Percentiles rank a stretch among this genome's conserved stretches.
Evolutionary conservation across 106 monocot genomes (phyloP).

Genomic region (Dioscorea alata): DNA sequence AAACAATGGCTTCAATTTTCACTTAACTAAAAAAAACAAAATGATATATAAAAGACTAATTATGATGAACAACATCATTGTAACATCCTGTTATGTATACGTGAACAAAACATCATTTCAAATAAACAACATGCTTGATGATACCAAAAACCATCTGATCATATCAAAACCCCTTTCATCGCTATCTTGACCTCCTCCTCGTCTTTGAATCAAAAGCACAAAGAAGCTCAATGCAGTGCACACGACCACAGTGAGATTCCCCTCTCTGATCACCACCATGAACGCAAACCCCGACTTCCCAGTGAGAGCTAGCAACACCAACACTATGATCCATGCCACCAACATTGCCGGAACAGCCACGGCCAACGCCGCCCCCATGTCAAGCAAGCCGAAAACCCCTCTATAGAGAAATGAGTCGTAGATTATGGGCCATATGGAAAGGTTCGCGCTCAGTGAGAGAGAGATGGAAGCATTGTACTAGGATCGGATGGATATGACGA

Average conservation of each 20-base stretch:
- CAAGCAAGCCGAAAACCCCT: slow-evolving; percentile 63
- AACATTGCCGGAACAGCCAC: slow-evolving; percentile 73
- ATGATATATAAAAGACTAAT: no score
- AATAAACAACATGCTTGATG: no score
- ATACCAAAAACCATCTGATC: no score
- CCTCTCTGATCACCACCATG: slow-evolving; percentile 2
- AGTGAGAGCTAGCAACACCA: slow-evolving; percentile 68
- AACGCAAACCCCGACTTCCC: slow-evolving; percentile 26
- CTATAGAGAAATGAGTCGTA: slow-evolving; percentile 66
- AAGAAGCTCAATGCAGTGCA: slow-evolving; percentile 15
- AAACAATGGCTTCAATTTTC: no score
- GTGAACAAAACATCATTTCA: no score
- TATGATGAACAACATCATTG: no score
- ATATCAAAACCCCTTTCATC: no score
- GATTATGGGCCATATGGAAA: slow-evolving; percentile 27
- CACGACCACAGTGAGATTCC: slow-evolving; percentile 7
- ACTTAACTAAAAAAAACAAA: no score
- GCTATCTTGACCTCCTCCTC: no score
- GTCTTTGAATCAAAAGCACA: no score
- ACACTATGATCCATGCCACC: slow-evolving; percentile 68
- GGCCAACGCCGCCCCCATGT: slow-evolving; percentile 65
- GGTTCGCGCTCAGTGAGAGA: slow-evolving; percentile 15
- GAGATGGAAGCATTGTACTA: slow-evolving; percentile 52
- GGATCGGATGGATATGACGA: slow-evolving; percentile 64
- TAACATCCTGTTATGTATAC: no score